Percentiles rank a stretch among this genome's conserved stretches.
These are phyloP conservation scores for Scytalidium lignicola DNA, from an alignment of 2,329 filamentous ascomycete genomes.

Conservation along the genomic window DNA sequence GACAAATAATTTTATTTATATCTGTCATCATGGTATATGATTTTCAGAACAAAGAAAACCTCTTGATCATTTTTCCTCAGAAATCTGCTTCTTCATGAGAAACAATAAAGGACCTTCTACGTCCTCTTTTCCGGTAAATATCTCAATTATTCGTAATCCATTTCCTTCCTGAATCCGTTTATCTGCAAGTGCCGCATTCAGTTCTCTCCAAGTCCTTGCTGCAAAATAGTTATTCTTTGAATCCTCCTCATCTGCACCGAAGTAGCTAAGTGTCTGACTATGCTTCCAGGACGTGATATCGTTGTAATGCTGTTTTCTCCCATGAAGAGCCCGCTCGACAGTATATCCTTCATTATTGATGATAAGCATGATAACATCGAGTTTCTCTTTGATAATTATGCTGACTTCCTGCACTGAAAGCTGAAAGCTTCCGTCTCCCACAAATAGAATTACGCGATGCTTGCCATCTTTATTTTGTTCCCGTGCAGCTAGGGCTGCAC, in stretches of 20 bases:
- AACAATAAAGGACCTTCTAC: neutral
- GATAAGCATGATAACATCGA: slow-evolving; percentile 43
- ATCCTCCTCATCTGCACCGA: slow-evolving; percentile 35
- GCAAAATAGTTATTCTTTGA: neutral
- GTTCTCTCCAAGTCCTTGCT: slow-evolving; percentile 1
- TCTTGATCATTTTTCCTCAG: too few relatives aligned
- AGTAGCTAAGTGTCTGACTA: slow-evolving; percentile 38
- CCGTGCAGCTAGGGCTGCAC: slow-evolving; percentile 67
- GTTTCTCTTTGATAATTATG: slow-evolving; percentile 51
- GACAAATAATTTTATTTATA: too few relatives aligned
- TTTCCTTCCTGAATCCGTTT: slow-evolving; percentile 1
- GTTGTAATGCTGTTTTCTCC: slow-evolving; percentile 45
- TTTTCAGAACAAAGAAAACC: too few relatives aligned
- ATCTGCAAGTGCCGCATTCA: neutral
- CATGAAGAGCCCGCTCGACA: slow-evolving; percentile 51
- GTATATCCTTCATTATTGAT: slow-evolving; percentile 56
- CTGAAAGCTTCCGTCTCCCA: slow-evolving; percentile 59
- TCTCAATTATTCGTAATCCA: slow-evolving; percentile 1
- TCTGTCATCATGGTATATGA: too few relatives aligned
- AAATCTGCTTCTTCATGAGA: neutral
- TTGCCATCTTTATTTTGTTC: slow-evolving; percentile 44
- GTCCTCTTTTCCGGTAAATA: neutral
- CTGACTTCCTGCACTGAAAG: slow-evolving; percentile 61
- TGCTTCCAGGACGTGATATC: slow-evolving; percentile 46
- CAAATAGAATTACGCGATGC: slow-evolving; percentile 48